These are phyloP conservation scores for Umbelopsis isabellina DNA, from an alignment of 192 early-diverging fungal genomes.

Conservation along the genomic window DNA sequence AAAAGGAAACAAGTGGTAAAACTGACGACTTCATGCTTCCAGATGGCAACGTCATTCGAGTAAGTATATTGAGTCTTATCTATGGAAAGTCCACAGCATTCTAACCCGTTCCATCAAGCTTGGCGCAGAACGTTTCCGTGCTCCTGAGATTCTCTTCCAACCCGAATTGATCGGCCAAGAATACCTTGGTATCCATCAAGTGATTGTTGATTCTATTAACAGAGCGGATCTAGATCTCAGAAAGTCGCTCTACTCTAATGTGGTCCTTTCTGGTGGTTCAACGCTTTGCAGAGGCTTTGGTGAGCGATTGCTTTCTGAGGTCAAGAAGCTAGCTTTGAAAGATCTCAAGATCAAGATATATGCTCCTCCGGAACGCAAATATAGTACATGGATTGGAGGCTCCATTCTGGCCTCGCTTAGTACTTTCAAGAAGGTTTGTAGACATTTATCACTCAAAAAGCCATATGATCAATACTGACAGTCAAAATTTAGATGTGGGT, in stretches of 20 bases:
- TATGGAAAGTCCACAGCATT: not conserved
- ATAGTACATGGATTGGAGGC: constrained; percentile 98
- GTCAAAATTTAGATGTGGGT: constrained; percentile 84
- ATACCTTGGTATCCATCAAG: constrained; percentile 91
- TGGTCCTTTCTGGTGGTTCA: constrained; percentile 97
- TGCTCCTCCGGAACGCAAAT: constrained; percentile 97
- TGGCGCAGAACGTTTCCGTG: constrained; percentile 89
- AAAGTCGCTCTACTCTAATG: constrained; percentile 82
- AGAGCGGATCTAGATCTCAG: constrained; percentile 95
- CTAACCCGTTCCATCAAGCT: constrained; percentile 52
- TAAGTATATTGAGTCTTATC: constrained; percentile 31
- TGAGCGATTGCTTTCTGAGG: constrained; percentile 88
- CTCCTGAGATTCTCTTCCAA: constrained; percentile 95
- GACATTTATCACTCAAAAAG: not conserved
- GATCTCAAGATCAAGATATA: constrained; percentile 98
- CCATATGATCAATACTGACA: not conserved
- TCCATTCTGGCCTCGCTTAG: constrained; percentile 93
- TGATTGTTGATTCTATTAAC: constrained; percentile 91
- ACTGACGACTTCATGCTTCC: constrained; percentile 79
- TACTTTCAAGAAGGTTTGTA: constrained; percentile 90
- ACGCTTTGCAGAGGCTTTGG: constrained; percentile 93
- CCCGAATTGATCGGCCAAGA: constrained; percentile 94
- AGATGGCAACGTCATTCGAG: constrained; percentile 84
- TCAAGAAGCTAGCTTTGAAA: constrained; percentile 87
- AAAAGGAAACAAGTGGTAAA: constrained; percentile 85